Evolutionary conservation across 805 yeast species (phyloP), one percentile per base, ranked within the genome.

Genomic region (Saturnispora diversa): DNA sequence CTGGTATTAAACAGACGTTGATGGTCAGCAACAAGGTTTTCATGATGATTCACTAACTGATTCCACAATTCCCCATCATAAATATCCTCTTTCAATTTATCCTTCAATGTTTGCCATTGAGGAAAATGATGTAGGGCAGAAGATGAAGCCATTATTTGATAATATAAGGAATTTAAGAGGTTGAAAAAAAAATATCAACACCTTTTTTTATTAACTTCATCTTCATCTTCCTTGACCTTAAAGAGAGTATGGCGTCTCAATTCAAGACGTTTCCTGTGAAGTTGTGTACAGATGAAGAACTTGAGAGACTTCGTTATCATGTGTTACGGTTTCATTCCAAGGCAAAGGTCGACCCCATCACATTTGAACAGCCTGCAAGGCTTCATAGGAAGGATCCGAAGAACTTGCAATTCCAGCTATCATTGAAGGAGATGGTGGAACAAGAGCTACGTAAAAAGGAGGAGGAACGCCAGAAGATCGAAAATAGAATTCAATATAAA

Each of bases 341-440:
- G 20, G 6, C 31, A 5, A 22, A 11, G 33, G 80, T 92, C 26
- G 85, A 85, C 47, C 90, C 92, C 9, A 62, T 67, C 29, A 63
- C 66, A 26, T 92, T 90, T 58, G 79, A 77, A 42, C 73, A 74
- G 44, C 98, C 98, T 0, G 80, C 88, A 15, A 68, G 96, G 51
- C 65, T 90, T 55, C 97, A 88, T 59, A 72, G 97, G 50, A 88
- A 90, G 56, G 97, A 90, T 60, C 96, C 98, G 1, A 75, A 86
- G 54, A 84, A 85, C 56, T 66, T 90, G 55, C 96, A 88, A 58
- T 84, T 84, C 55, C 94, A 86, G 59, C 66, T 86, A 50, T 78
- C 88, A 2, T 63, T 87, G 51, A 77, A 80, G 43, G 92, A 84
- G 55, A 72, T 83, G 50, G 90, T 81, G 39, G 74, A 70, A 39